These are phyloP conservation scores for Thuidium tamariscinum DNA, from an alignment of 225 moss, liverwort and hornwort species.

Conservation along the genomic window DNA sequence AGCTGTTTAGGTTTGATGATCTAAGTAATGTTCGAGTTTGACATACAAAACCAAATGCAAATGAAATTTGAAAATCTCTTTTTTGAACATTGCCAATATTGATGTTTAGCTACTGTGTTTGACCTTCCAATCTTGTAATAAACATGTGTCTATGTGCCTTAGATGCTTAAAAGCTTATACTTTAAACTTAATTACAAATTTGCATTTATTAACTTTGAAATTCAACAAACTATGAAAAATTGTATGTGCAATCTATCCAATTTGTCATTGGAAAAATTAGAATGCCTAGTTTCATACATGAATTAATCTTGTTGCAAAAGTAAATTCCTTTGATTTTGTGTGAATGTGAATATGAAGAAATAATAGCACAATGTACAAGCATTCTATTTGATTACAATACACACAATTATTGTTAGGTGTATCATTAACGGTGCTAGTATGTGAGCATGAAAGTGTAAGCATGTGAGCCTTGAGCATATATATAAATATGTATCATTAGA, in stretches of 20 bases:
- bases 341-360: not conserved
- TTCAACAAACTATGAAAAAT: not conserved
- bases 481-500: not conserved
- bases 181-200: fast-evolving
- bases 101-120: not conserved
- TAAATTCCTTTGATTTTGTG: not conserved
- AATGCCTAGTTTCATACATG: not conserved
- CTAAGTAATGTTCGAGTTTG: fast-evolving
- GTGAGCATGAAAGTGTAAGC: too few relatives aligned
- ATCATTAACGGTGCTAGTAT: too few relatives aligned
- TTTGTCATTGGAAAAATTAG: too few relatives aligned
- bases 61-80: not conserved
- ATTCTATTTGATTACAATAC: not conserved
- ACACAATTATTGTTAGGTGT: fast-evolving
- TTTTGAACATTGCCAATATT: not conserved
- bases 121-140: not conserved
- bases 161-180: not conserved
- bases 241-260: too few relatives aligned
- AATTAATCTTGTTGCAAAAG: not conserved
- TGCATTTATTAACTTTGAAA: not conserved
- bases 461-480: too few relatives aligned
- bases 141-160: not conserved
- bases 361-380: fast-evolving
- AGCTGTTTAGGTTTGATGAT: not conserved
- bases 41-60: not conserved